Base-by-base conservation (phyloP, 768 basidiomycete genomes). In the Plicaturopsis crispa region DNA sequence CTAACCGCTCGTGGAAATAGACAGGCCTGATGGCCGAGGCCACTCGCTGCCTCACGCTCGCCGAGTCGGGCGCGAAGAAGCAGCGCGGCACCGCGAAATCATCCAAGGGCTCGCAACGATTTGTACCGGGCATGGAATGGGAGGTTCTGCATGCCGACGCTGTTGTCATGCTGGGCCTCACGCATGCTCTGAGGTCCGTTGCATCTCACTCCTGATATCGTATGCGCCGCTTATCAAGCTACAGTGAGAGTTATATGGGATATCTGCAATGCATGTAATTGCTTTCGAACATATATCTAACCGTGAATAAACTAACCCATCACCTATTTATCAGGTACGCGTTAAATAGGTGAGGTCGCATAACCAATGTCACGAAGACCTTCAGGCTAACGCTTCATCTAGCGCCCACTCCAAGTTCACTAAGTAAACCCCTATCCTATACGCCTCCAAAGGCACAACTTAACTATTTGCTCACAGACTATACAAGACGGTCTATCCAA, bases 121-220 rank as follows among this genome's bases (percentile, higher is more conserved):
- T 82, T 52, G 54, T 70, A 3, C 60, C 79, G 2, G 84, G 82
- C 5, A 53, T 80, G 6, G 85, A 89, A 48, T 89, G 77, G 72
- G 86, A 89, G 48, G 69, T 89, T 26, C 53, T 88, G 8, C 72
- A 78, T 45, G 80, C 86, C 0, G 86, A 89, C 49, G 73, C 79
- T 0, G 69, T 80, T 5, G 72, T 89, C 4, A 56, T 89, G 26
- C 64, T 80, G 5, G 86, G 84, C 0, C 57, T 89, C 37, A 82
- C 78, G 1, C 72, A 80, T 48, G 84, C 80, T 6, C 57, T 87
- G 28, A 78, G 75, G 84, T 83, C 46, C 16, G 71, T 56, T 6
- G 12, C 24, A 33, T 23, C 16, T 22, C 16, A 33, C 19, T n/a
- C n/a, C 21, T 33, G 19, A n/a, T 18, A 4, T 10, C 22, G 32